Base-by-base conservation (phyloP, 1,139 yeast species). In the Pichia sp. region DNA sequence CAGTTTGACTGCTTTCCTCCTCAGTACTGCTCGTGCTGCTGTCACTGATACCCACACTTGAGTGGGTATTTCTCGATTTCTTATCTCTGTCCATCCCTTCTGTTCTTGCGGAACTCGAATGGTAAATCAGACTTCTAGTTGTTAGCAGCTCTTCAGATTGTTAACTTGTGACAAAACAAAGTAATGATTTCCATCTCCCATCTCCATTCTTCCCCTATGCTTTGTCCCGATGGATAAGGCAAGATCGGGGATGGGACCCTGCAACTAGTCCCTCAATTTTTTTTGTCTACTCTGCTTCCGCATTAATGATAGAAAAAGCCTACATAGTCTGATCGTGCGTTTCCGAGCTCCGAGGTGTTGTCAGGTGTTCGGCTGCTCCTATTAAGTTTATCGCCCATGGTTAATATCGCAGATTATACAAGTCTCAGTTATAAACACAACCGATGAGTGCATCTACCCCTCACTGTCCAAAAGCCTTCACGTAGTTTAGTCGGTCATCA, bases 401-500 rank as follows among this genome's bases (percentile, higher is more conserved):
- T 27, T 27, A 27, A 27, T 27, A 27, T 27, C 29, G 6, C 29
- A 27, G 24, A 27, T 34, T 34, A 34, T 14, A 34, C 38, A 14
- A 12, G 38, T 34, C 12, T 14, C 38, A 12, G 4, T 14, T 34
- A 34, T 34, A 34, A 34, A 34, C 38, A 34, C 7, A 27, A 7
- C 7, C 29, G 29, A 7, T 4, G 29, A 27, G n/a, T n/a, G n/a
- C n/a, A n/a, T n/a, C n/a, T n/a, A n/a, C n/a, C n/a, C 5, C 16
- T 41, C 27, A 41, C 27, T 17, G n/a, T 17, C 48, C 30, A 17
- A 51, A 42, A 20, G 17, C 36, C 20, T 47, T 49, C 10, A 60
- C 30, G 52, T 58, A 59, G n/a, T 62, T 61, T 24, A 63, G 63
- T 6, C 70, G 68, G 64, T 85, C 89, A 33, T 72, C 69, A 1